A percentile compares a stretch with the other conserved stretches of the same genome.
phyloP scores from a whole-genome alignment of 768 basidiomycete genomes.

The Mycena indigotica region DNA sequence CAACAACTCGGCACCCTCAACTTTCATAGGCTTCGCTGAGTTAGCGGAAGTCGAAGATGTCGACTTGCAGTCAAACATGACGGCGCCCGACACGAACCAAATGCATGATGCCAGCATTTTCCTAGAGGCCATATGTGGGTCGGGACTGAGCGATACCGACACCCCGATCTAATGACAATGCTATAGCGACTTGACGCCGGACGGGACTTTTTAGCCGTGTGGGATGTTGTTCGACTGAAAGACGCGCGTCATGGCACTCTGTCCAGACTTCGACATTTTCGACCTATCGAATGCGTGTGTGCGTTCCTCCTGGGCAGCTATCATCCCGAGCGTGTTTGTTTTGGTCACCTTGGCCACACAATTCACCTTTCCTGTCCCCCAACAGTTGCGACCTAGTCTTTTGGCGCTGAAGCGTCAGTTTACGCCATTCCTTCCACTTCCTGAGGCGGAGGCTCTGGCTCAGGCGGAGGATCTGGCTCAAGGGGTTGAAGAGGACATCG shows the following conservation, averaged over 20 bases:
- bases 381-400: constrained; percentile 27
- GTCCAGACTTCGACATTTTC: constrained; percentile 33
- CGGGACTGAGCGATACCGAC: no score
- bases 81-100: no score
- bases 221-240: no score
- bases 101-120: no score
- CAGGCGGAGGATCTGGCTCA: neutral
- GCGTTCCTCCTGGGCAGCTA: constrained; percentile 52
- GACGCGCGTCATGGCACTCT: constrained; percentile 45
- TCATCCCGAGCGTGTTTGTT: constrained; percentile 51
- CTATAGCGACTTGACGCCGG: no score
- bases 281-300: constrained; percentile 52
- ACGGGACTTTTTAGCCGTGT: no score
- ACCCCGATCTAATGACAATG: no score
- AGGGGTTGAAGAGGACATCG: neutral
- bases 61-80: no score
- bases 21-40: no score
- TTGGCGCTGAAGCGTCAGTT: constrained; percentile 37
- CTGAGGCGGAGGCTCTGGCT: constrained; percentile 55
- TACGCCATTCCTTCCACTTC: constrained; percentile 47
- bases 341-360: constrained; percentile 39
- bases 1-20: no score
- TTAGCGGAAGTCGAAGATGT: no score
- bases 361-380: constrained; percentile 35
- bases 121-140: no score